Evolutionary conservation across 1,284 basidiomycete species (phyloP).

Genomic region (Cystobasidium sp.): DNA sequence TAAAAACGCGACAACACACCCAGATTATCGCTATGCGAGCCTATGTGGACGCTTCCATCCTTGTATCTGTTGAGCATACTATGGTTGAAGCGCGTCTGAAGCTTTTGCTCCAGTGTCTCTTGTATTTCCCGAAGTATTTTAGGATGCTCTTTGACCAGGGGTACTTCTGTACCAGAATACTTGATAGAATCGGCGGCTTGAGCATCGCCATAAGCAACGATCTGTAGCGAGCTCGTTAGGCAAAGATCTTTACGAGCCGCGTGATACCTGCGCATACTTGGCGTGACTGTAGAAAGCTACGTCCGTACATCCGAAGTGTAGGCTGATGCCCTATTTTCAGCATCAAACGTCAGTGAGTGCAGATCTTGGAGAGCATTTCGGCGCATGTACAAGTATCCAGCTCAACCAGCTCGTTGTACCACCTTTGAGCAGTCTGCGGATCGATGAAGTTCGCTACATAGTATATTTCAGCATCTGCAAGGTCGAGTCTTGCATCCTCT

Average conservation of each 20-base stretch:
- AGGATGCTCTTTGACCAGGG: slow-evolving; percentile 60
- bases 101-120: slow-evolving; percentile 55
- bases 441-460: slow-evolving; percentile 55
- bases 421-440: slow-evolving; percentile 54
- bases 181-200: slow-evolving; percentile 57
- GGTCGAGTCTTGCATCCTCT: slow-evolving; percentile 24
- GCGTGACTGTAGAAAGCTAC: slow-evolving; percentile 60
- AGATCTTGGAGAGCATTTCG: not conserved
- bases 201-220: slow-evolving; percentile 59
- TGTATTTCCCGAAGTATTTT: slow-evolving; percentile 58
- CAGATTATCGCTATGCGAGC: slow-evolving; percentile 44
- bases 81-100: slow-evolving; percentile 63
- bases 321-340: slow-evolving; percentile 60
- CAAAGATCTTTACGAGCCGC: not conserved
- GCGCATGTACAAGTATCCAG: slow-evolving; percentile 58
- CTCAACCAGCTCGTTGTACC: slow-evolving; percentile 58
- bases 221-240: not conserved
- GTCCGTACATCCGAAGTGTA: slow-evolving; percentile 63
- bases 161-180: slow-evolving; percentile 60
- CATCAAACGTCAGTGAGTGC: not conserved
- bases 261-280: not conserved
- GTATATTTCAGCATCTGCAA: slow-evolving; percentile 49
- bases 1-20: slow-evolving; percentile 22
- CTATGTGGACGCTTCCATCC: slow-evolving; percentile 60
- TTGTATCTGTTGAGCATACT: slow-evolving; percentile 64